A percentile compares a stretch with the other conserved stretches of the same genome.
These are phyloP conservation scores for Nitzschia putrida DNA, from an alignment of 108 stramenopile species.

Conservation along the genomic window DNA sequence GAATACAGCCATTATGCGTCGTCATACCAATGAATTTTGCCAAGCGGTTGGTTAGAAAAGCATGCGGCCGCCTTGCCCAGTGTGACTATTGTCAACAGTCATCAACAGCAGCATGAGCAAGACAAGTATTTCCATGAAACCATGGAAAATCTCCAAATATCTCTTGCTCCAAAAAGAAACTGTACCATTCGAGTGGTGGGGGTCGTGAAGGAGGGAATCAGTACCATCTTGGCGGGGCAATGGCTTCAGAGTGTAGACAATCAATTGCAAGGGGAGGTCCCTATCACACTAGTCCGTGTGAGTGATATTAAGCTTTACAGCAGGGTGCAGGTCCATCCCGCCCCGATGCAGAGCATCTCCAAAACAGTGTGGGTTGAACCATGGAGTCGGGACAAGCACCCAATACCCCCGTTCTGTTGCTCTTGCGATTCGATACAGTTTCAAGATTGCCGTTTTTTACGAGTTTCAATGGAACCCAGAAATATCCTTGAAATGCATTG, in stretches of 20 bases:
- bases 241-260: slow-evolving; percentile 29
- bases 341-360: slow-evolving; percentile 39
- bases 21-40: slow-evolving; percentile 68
- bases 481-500: slow-evolving; percentile 49
- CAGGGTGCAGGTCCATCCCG: slow-evolving; percentile 17
- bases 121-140: slow-evolving; percentile 44
- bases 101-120: slow-evolving; percentile 14
- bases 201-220: slow-evolving; percentile 48
- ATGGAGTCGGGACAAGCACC: slow-evolving; percentile 29
- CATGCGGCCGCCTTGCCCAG: slow-evolving; percentile 71
- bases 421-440: slow-evolving; percentile 49
- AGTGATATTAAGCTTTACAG: slow-evolving; percentile 11
- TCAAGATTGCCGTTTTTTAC: too few relatives aligned
- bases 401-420: slow-evolving; percentile 33
- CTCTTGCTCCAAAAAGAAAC: slow-evolving; percentile 60
- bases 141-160: slow-evolving; percentile 50
- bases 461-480: too few relatives aligned
- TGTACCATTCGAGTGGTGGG: slow-evolving; percentile 72
- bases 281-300: slow-evolving; percentile 16
- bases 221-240: slow-evolving; percentile 34
- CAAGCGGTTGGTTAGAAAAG: slow-evolving; percentile 76
- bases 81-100: slow-evolving; percentile 48
- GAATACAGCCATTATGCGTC: slow-evolving; percentile 25
- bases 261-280: slow-evolving; percentile 2
- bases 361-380: slow-evolving; percentile 36